These are phyloP conservation scores for Metarhizium anisopliae DNA, from an alignment of 2,329 filamentous ascomycete species.

Conservation along the genomic window DNA sequence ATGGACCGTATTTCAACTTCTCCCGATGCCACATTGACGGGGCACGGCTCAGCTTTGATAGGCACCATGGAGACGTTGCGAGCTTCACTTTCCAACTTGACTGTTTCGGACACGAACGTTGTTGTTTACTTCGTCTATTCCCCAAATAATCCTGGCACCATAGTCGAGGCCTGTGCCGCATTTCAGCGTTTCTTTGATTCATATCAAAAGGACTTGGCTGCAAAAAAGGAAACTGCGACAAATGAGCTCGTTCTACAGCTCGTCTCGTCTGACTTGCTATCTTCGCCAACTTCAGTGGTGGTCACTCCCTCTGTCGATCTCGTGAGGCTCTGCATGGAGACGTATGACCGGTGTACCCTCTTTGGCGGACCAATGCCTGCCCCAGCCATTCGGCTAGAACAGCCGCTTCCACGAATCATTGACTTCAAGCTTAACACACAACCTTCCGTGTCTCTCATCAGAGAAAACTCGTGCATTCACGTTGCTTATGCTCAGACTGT, in stretches of 20 bases:
- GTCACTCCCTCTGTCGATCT: conserved; percentile 54
- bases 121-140: conserved; percentile 72
- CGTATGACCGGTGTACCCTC: conserved; percentile 65
- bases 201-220: conserved; percentile 35
- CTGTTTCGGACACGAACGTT: conserved; percentile 46
- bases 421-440: conserved; percentile 62
- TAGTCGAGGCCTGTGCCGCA: conserved; percentile 63
- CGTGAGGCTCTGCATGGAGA: conserved; percentile 58
- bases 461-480: conserved; percentile 74
- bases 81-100: conserved; percentile 33
- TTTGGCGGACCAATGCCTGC: conserved; percentile 50
- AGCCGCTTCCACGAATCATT: conserved; percentile 58
- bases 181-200: conserved; percentile 64
- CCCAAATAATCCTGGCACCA: conserved; percentile 48
- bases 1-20: conserved; percentile 35
- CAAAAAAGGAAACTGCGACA: conserved; percentile 31
- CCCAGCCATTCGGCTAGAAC: conserved; percentile 65
- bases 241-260: conserved; percentile 73
- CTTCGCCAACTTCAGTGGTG: conserved; percentile 52
- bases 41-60: conserved; percentile 34
- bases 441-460: conserved; percentile 63
- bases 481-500: conserved; percentile 69
- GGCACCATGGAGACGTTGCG: conserved; percentile 41
- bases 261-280: conserved; percentile 58
- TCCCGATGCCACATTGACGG: conserved; percentile 30